These are phyloP conservation scores for Amesomyces nigricolor DNA, from an alignment of 2,329 filamentous ascomycete species.

Conservation along the genomic window DNA sequence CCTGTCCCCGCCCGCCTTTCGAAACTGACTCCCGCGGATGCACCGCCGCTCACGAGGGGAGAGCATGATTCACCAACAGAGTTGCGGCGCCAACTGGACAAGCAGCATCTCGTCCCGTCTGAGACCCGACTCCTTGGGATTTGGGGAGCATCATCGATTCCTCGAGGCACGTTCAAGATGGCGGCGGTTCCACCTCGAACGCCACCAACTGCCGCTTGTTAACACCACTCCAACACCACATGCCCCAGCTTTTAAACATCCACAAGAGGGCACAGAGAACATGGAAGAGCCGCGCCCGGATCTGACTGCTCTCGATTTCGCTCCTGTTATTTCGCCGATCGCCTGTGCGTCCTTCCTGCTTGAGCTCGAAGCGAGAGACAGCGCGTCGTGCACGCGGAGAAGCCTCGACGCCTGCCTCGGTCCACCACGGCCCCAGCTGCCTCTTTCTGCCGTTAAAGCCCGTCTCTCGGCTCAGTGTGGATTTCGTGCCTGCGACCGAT, in stretches of 20 bases:
- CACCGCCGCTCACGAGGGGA: neutral
- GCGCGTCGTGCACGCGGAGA: constrained; percentile 6
- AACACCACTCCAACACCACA: too few species aligned
- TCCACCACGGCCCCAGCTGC: constrained; percentile 17
- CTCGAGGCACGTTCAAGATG: too few species aligned
- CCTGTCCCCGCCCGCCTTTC: neutral
- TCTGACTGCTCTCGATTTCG: neutral
- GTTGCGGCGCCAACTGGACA: neutral
- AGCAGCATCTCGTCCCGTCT: neutral
- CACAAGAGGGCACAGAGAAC: neutral
- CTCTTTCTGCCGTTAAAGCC: constrained; percentile 11
- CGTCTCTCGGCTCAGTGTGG: neutral
- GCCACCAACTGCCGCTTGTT: too few species aligned
- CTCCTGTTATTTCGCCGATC: constrained; percentile 7
- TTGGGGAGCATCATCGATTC: neutral
- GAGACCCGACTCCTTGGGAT: neutral
- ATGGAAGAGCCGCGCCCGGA: neutral
- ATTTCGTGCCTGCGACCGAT: constrained; percentile 2
- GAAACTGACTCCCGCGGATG: neutral
- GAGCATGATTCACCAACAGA: neutral
- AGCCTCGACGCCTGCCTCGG: constrained; percentile 16
- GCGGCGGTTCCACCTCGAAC: too few species aligned
- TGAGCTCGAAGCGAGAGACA: constrained; percentile 12
- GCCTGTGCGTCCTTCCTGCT: constrained; percentile 21
- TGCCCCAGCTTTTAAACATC: neutral